Evolutionary conservation across 1,284 basidiomycete species (phyloP).

Genomic region (Leccinum subspadiceum): DNA sequence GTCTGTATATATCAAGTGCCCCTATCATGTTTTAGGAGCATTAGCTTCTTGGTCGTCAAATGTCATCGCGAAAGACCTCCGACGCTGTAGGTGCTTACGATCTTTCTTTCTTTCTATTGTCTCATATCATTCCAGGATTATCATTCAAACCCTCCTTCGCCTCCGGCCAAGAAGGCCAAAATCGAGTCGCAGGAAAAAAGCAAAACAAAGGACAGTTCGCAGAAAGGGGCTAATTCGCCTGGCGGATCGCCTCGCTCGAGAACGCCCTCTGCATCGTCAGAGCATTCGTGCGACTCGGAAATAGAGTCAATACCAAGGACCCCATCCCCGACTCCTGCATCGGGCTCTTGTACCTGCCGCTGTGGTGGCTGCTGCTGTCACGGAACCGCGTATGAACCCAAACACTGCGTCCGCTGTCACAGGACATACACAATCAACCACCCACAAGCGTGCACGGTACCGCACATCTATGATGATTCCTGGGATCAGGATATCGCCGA

Average conservation of each 20-base stretch:
- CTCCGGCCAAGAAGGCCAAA: neutral
- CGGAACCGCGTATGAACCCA: neutral
- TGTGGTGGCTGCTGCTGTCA: constrained; percentile 11
- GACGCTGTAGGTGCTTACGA: neutral
- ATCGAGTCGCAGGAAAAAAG: neutral
- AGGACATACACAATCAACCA: constrained; percentile 2
- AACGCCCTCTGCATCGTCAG: neutral
- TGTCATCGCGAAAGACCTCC: neutral
- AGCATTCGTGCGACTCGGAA: neutral
- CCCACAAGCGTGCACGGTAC: constrained; percentile 5
- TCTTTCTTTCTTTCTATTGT: neutral
- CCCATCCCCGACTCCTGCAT: neutral
- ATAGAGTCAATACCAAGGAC: neutral
- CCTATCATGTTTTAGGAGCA: neutral
- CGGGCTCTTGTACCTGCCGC: constrained; percentile 5
- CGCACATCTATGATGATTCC: neutral
- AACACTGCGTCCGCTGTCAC: constrained; percentile 10
- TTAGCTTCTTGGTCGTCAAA: neutral
- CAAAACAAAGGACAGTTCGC: neutral
- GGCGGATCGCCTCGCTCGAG: neutral
- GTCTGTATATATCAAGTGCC: neutral
- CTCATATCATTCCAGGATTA: neutral
- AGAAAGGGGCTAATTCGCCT: no score
- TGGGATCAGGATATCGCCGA: neutral
- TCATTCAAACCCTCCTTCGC: neutral